Base-by-base conservation (phyloP, 805 yeast species). In the Saturnispora gosingensis region DNA sequence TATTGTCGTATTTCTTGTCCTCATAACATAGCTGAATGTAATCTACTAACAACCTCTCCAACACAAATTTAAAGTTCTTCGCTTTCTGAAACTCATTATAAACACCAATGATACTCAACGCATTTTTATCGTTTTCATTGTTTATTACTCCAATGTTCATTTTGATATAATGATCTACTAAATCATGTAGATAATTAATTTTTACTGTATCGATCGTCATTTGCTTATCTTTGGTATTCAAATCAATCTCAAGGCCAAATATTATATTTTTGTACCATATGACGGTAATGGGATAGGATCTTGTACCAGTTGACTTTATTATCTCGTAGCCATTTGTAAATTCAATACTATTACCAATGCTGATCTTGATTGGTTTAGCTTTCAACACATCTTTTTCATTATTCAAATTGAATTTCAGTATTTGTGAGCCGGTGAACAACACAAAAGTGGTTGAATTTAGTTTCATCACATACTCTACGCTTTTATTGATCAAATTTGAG, bases 201-300 rank as follows among this genome's bases (percentile, higher is more conserved):
- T 71, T 71, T 25, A 70, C 71, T 1, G 70, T 61, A 42, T 62
- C 67, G 15, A 67, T 45, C 35, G 56, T 61, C 32, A 67, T 48
- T 53, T 61, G 63, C 16, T 59, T 50, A 25, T 50, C 22, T 38
- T 18, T 51, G 5, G 54, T 42, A 2, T 56, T 56, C 46, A 59
- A 59, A 50, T 75, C 79, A 9, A 75, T 62, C 50, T 77, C 81
- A n/a, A 76, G 61, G 5, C 81, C 78, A 49, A 75, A 67, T 7
- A 77, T 63, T 47, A 76, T 64, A 34, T 80, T 81, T 51, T 77
- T 75, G 35, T 67, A 70, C n/a, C 67, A 55, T 35, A 76, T 64
- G 34, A 74, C 65, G 4, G 77, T 72, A 22, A 78, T 61, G 0
- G 83, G 83, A 58, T 77, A 78, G n/a, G 75, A 67, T 30, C 73